Evolutionary conservation across 202 grass and related monocot genomes (phyloP), one percentile per base, ranked within the genome.

Genomic region (Zizania palustris): DNA sequence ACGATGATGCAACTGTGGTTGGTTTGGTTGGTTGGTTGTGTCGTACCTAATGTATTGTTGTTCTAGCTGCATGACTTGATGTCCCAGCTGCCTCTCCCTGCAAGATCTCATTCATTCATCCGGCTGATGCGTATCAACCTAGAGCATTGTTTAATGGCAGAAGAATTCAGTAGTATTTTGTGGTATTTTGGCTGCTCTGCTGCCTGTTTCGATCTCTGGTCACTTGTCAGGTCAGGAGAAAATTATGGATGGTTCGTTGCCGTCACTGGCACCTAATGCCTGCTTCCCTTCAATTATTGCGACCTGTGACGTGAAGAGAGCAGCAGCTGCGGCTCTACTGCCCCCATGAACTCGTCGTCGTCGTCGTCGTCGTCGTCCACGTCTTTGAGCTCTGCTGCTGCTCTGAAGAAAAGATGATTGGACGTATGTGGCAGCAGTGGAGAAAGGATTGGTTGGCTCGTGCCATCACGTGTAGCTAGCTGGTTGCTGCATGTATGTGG

Each of bases 41-140:
- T 79, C 68, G 43, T 84, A 81, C 84, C 92, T 91, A 82, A 89
- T 88, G 83, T 86, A 90, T 71, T 50, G 65, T 81, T 73, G 80
- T 84, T 84, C 85, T 79, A 83, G 69, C 50, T 84, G 63, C 41
- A 42, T 79, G 84, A 87, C 69, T 66, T 41, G 81, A 88, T 88
- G 76, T 80, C 57, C 71, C 75, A 84, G 81, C 86, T 80, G n/a
- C 40, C 40, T 42, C 7, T 4, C 51, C 50, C n/a, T 20, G 79
- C 69, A 20, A 51, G 45, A 63, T 81, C 69, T 33, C 18, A 20
- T 3, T 33, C 18, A 20, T 3, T 55, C 7, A 55, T 6, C 28
- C 28, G 28, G 2, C 28, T 28, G 1, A 28, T 28, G 28, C 28
- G 1, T 28, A 28, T 28, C 28, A 28, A 28, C 2, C 28, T 28